Conservation (phyloP, 1,284 basidiomycete genomes). For the Vanrija pseudolonga region DNA sequence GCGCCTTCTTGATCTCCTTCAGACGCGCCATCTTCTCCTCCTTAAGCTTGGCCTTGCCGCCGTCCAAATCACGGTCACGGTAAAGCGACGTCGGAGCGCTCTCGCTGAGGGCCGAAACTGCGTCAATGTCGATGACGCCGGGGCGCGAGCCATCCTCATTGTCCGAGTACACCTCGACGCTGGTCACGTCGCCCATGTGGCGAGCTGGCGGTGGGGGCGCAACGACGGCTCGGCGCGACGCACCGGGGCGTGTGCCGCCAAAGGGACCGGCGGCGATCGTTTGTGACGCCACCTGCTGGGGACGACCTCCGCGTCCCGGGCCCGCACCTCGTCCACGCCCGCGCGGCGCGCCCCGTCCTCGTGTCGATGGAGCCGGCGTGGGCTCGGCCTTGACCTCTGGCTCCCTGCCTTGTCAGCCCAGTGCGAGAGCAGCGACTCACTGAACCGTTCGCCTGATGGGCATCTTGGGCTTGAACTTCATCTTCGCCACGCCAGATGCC, state of each 20-base stretch:
- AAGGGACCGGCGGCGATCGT: conserved; percentile 21
- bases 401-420: not conserved
- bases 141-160: conserved; percentile 74
- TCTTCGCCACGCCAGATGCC: conserved; percentile 17
- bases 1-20: conserved; percentile 19
- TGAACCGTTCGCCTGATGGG: conserved; percentile 34
- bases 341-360: not conserved
- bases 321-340: conserved; percentile 32
- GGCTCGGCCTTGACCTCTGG: conserved; percentile 9
- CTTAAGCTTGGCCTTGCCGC: conserved; percentile 41
- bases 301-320: not conserved
- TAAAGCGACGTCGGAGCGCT: conserved; percentile 76
- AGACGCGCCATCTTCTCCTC: conserved; percentile 46
- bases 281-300: not conserved
- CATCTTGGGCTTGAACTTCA: conserved; percentile 49
- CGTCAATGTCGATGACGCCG: conserved; percentile 74
- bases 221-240: conserved; percentile 6
- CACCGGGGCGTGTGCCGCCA: conserved; percentile 4
- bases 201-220: conserved; percentile 9
- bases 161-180: conserved; percentile 63
- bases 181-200: conserved; percentile 7
- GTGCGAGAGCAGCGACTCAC: conserved; percentile 2
- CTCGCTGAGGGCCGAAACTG: conserved; percentile 75
- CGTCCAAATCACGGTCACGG: conserved; percentile 50
- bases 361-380: not conserved